Evolutionary conservation across 176 grass and related monocot genomes (phyloP).

Genomic region (Triticum turgidum): DNA sequence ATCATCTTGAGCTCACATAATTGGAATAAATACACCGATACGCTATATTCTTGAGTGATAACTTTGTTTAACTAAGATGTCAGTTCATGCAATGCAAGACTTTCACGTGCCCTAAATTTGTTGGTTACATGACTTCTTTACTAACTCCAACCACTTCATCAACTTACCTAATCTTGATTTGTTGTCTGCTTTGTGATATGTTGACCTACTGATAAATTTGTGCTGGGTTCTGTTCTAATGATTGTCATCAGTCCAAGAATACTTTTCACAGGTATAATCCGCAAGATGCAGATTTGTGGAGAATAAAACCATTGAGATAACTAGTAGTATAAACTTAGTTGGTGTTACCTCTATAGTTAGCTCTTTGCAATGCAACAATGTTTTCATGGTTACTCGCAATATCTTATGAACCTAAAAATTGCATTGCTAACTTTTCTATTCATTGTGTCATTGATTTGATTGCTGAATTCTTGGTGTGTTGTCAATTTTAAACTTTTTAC

Average conservation of each 20-base stretch:
- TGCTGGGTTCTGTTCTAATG: not conserved
- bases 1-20: not conserved
- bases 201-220: constrained; percentile 17
- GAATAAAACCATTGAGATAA: not conserved
- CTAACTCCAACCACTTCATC: not conserved
- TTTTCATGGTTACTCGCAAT: not conserved
- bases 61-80: constrained; percentile 21
- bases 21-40: not conserved
- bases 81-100: constrained; percentile 1
- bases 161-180: constrained; percentile 4
- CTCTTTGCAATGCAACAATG: not conserved
- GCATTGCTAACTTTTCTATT: not conserved
- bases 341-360: constrained; percentile 6
- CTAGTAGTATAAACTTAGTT: not conserved
- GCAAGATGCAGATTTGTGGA: not conserved
- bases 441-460: not conserved
- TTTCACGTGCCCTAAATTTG: not conserved
- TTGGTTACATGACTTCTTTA: not conserved
- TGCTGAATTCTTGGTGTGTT: not conserved
- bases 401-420: too few relatives aligned
- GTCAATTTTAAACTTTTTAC: not conserved
- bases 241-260: not conserved
- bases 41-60: constrained; percentile 12
- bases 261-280: not conserved
- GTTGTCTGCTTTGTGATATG: constrained; percentile 1